Percentiles rank a stretch among this genome's conserved stretches.
These are phyloP conservation scores for Eutrema yunnanense DNA, from an alignment of 345 rosid genomes.

Conservation along the genomic window DNA sequence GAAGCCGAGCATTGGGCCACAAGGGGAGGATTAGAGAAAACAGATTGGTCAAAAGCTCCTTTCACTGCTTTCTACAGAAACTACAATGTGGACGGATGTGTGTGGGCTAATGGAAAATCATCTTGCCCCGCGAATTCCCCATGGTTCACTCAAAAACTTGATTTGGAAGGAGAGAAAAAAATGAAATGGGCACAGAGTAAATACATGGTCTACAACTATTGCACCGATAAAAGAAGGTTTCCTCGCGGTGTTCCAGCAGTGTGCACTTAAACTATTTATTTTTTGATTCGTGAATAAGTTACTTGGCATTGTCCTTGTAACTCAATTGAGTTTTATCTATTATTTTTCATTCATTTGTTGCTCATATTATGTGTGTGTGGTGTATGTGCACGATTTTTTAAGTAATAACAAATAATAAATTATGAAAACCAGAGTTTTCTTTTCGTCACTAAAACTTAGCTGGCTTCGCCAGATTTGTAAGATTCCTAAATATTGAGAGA, in stretches of 20 bases:
- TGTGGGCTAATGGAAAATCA: conserved; percentile 42
- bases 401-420: neutral
- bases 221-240: conserved; percentile 39
- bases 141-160: conserved; percentile 39
- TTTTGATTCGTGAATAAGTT: neutral
- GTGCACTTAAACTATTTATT: conserved; percentile 22
- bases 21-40: conserved; percentile 59
- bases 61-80: conserved; percentile 56
- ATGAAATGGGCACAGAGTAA: conserved; percentile 42
- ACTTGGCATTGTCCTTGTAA: neutral
- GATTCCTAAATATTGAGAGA: neutral
- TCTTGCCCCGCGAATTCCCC: conserved; percentile 30
- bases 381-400: neutral
- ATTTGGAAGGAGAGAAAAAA: conserved; percentile 15
- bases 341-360: conserved; percentile 11
- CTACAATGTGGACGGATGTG: conserved; percentile 48
- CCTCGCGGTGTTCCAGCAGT: conserved; percentile 44
- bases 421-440: neutral
- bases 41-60: conserved; percentile 59
- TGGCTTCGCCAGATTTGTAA: neutral
- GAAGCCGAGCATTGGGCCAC: conserved; percentile 80
- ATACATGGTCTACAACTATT: conserved; percentile 46
- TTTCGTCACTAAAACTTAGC: neutral
- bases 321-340: neutral
- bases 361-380: neutral